Evolutionary conservation across 148 eudicot species (phyloP).

Genomic region (Camellia japonica): DNA sequence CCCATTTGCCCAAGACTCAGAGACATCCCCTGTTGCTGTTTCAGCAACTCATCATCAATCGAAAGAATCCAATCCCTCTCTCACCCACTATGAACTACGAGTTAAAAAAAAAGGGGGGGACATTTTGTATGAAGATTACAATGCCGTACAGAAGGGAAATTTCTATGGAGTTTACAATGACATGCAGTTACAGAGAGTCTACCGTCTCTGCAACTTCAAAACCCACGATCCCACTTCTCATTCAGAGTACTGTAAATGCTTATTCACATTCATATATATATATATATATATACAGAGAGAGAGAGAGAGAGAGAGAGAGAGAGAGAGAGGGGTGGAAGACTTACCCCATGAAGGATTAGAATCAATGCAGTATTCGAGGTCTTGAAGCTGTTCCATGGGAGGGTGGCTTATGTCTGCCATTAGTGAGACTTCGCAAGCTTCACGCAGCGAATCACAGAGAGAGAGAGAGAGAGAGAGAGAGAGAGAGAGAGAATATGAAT

Average conservation of each 20-base stretch:
- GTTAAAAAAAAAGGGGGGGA: background rate
- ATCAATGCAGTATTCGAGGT: slow-evolving; percentile 98
- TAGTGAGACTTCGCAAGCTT: slow-evolving; percentile 34
- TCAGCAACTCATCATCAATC: slow-evolving; percentile 11
- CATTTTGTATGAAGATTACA: background rate
- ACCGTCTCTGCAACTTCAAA: slow-evolving; percentile 9
- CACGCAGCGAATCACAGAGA: slow-evolving; percentile 19
- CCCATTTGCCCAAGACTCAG: background rate
- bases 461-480: slow-evolving; percentile 17
- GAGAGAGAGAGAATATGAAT: slow-evolving; percentile 12
- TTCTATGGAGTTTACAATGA: background rate
- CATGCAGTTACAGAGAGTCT: background rate
- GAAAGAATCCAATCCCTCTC: background rate
- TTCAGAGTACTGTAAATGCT: background rate
- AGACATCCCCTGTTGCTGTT: background rate
- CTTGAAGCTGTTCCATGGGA: slow-evolving; percentile 99
- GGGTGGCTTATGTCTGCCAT: slow-evolving; percentile 87
- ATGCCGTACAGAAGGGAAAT: background rate
- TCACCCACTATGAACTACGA: background rate
- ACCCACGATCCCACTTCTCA: slow-evolving; percentile 14
- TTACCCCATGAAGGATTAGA: slow-evolving; percentile 99
- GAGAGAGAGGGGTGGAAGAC: slow-evolving; percentile 11
- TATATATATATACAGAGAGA: background rate
- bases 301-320: background rate
- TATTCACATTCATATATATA: background rate